Evolutionary conservation across 441 rosid genomes (phyloP), one percentile per base, ranked within the genome.

Genomic region (Jatropha multifida): DNA sequence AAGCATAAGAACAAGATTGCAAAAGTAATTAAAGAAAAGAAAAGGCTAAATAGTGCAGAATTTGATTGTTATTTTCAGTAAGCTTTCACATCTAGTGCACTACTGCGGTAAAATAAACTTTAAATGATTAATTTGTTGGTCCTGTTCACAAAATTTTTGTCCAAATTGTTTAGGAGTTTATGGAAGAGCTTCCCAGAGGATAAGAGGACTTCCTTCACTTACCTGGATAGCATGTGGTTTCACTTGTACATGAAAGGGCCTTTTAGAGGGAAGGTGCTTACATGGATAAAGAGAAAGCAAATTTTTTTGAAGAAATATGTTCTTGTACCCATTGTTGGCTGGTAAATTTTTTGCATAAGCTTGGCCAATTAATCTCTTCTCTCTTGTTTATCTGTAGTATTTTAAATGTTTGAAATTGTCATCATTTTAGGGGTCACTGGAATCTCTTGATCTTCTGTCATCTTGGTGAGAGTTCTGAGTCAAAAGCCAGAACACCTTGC

Each of bases 371-470:
- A 68, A 8, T 18, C 14, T 40, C 32, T 59, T 32, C 59, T 63
- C 63, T 68, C 17, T 64, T 26, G 15, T 27, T 42, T 23, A 44
- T n/a, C 48, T n/a, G 11, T 41, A 55, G 63, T 75, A 63, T 3
- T 46, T 65, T 74, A 65, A 62, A 74, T 62, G 26, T 74, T 27
- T 54, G 52, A 65, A 23, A 18, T 44, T 74, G 48, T 20, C 51
- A 59, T 69, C 61, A 76, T 32, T 61, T 75, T 52, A 94, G 97
- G 97, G 74, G 90, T 67, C 98, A 93, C 56, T 94, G 99, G 98
- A 84, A 77, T 78, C 91, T 94, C 78, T 85, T 94, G 88, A 93
- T 94, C 75, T 87, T 94, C 77, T 94, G 98, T 75, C 87, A 94
- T 75, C 86, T 94, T 73, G 92, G 92, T 14, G 91, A 86, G 78